Conservation (phyloP, 2,329 filamentous ascomycete genomes). For the Clarireedia paspali region DNA sequence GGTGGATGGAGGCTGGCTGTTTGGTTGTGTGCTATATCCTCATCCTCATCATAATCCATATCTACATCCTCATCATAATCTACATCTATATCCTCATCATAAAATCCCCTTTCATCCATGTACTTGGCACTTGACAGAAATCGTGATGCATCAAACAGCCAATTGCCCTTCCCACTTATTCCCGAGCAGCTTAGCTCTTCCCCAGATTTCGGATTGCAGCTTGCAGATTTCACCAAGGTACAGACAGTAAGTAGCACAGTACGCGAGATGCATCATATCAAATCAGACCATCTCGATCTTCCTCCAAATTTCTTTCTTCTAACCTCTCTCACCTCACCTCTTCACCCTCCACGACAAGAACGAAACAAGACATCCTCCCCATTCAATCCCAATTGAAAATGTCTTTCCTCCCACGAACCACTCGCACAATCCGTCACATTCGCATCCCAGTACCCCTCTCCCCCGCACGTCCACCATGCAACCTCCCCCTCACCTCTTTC, state of each 20-base stretch:
- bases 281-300: neutral
- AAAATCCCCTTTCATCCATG: too few relatives aligned
- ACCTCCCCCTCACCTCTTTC: neutral
- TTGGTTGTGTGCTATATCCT: too few relatives aligned
- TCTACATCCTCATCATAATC: too few relatives aligned
- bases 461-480: slow-evolving; percentile 6
- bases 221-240: neutral
- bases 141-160: too few relatives aligned
- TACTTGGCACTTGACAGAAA: too few relatives aligned
- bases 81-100: too few relatives aligned
- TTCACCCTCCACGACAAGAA: too few relatives aligned
- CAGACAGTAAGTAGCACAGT: neutral
- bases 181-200: neutral
- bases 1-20: too few relatives aligned
- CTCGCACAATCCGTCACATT: neutral
- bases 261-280: neutral
- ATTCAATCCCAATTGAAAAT: neutral
- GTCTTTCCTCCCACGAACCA: neutral
- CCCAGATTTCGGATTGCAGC: neutral
- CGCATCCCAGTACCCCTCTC: slow-evolving; percentile 3
- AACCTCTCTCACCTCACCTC: too few relatives aligned
- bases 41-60: too few relatives aligned
- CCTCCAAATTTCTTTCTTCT: too few relatives aligned
- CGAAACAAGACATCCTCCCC: neutral
- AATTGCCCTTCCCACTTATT: neutral